Evolutionary conservation across 1,284 basidiomycete genomes (phyloP).

Genomic region (Puccinia polysora): DNA sequence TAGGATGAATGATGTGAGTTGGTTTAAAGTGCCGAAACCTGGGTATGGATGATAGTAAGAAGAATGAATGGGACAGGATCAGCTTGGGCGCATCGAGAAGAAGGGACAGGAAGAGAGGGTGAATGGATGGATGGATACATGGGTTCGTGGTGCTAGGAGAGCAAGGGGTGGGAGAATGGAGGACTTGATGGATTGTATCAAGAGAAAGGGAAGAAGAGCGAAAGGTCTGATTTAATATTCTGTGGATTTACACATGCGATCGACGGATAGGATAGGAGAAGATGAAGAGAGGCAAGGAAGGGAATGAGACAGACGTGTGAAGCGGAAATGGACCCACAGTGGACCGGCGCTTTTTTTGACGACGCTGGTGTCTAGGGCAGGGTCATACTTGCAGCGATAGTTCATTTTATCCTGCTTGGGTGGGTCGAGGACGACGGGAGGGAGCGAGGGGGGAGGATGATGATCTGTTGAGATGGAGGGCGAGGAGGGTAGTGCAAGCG

Average conservation of each 20-base stretch:
- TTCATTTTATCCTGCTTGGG: constrained; percentile 46
- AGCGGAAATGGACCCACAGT: constrained; percentile 32
- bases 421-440: constrained; percentile 45
- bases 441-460: constrained; percentile 36
- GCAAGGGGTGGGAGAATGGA: too few species aligned
- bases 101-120: constrained; percentile 1
- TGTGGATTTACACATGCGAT: too few species aligned
- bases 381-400: constrained; percentile 51
- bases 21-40: constrained; percentile 42
- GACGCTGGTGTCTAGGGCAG: constrained; percentile 45
- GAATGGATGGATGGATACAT: too few species aligned
- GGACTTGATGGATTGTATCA: too few species aligned
- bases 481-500: constrained; percentile 47
- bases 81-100: constrained; percentile 31
- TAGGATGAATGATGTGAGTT: constrained; percentile 9
- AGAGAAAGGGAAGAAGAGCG: background rate
- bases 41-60: background rate
- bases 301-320: constrained; percentile 24
- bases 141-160: too few species aligned
- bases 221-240: too few species aligned
- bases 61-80: constrained; percentile 26
- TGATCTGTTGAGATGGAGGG: constrained; percentile 1
- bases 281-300: background rate
- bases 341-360: constrained; percentile 43
- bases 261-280: background rate